phyloP scores from a whole-genome alignment of 257 asterid species.

The Oldenlandia corymbosa region DNA sequence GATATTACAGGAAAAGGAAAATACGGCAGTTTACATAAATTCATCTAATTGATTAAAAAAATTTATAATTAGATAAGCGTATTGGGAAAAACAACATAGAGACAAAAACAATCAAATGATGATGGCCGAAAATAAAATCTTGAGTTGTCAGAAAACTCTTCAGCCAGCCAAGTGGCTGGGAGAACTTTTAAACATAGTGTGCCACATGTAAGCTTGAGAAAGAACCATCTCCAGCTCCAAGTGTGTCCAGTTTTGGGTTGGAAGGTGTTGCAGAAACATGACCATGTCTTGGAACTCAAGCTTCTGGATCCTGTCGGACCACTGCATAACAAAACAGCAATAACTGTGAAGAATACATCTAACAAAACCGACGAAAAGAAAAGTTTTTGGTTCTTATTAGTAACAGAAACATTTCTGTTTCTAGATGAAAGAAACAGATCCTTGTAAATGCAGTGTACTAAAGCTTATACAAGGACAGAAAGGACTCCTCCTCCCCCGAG shows the following conservation, averaged over 20 bases:
- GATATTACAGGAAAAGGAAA: neutral
- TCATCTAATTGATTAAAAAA: conserved; percentile 12
- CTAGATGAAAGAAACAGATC: too few species aligned
- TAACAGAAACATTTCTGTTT: neutral
- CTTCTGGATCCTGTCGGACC: conserved; percentile 80
- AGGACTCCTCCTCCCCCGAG: neutral
- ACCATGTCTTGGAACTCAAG: conserved; percentile 98
- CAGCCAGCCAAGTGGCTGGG: conserved; percentile 87
- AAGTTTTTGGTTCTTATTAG: neutral
- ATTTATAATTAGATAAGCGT: neutral
- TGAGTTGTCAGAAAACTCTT: conserved; percentile 16
- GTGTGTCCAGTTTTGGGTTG: conserved; percentile 70
- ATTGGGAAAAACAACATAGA: neutral
- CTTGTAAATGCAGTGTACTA: neutral
- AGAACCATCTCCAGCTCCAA: conserved; percentile 88
- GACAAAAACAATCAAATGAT: neutral
- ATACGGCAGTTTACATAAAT: neutral
- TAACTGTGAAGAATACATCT: neutral
- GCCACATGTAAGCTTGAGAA: conserved; percentile 97
- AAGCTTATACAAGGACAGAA: neutral
- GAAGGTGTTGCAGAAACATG: conserved; percentile 94
- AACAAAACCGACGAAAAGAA: neutral
- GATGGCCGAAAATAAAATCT: neutral
- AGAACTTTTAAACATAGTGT: conserved; percentile 76
- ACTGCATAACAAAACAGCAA: conserved; percentile 56